These are phyloP conservation scores for Spinacia oleracea DNA, from an alignment of 179 eudicot genomes.

Conservation along the genomic window DNA sequence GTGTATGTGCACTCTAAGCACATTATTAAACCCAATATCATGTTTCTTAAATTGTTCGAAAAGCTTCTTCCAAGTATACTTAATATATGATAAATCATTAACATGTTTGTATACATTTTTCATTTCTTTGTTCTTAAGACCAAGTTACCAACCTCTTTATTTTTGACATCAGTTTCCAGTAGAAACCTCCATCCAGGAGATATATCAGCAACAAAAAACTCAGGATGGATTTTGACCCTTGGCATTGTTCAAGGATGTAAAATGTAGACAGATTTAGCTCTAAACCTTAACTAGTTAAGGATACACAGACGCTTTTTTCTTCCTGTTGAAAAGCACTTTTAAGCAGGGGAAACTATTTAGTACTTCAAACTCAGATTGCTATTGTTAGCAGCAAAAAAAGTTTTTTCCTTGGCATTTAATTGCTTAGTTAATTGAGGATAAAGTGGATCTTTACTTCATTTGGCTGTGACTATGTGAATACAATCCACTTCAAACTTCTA, in stretches of 20 bases:
- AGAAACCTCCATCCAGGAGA: neutral
- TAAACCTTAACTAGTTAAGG: neutral
- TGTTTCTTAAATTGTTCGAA: neutral
- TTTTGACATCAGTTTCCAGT: neutral
- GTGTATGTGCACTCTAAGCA: neutral
- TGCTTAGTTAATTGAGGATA: neutral
- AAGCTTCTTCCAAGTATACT: neutral
- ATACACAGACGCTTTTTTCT: neutral
- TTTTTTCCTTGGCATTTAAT: neutral
- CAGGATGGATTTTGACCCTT: neutral
- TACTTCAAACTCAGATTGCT: neutral
- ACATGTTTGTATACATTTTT: neutral
- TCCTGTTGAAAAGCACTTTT: neutral
- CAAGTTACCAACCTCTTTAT: neutral
- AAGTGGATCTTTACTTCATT: neutral
- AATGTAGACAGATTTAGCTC: neutral
- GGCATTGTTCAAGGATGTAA: neutral
- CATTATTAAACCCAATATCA: neutral
- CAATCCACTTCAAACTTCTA: neutral
- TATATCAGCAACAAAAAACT: neutral
- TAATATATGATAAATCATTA: neutral
- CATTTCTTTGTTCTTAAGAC: neutral
- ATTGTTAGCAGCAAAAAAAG: neutral
- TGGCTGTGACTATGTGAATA: neutral
- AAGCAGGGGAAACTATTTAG: neutral